phyloP scores from a whole-genome alignment of 331 rosid genomes.

The Spiraea crenata region DNA sequence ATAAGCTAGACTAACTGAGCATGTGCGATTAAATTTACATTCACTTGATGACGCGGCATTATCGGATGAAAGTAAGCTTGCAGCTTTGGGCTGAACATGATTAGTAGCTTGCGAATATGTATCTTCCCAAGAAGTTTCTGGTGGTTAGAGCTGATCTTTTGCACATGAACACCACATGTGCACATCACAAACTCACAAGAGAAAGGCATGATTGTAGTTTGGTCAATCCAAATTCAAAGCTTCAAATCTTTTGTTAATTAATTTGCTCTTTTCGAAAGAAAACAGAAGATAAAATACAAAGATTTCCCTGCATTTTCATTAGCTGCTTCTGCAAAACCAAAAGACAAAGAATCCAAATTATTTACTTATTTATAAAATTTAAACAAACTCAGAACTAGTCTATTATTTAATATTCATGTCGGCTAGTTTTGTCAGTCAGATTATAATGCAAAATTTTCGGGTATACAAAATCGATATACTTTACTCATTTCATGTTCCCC shows the following conservation, averaged over 20 bases:
- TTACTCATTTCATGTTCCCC: conserved; percentile 14
- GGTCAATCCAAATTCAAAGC: conserved; percentile 32
- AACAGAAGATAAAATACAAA: conserved; percentile 2
- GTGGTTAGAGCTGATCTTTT: conserved; percentile 1
- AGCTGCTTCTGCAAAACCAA: conserved; percentile 1
- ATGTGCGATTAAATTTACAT: background rate
- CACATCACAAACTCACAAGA: conserved; percentile 7
- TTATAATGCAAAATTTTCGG: conserved; percentile 28
- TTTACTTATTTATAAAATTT: too few relatives aligned
- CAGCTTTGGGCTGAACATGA: background rate
- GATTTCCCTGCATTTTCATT: background rate
- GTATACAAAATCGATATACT: conserved; percentile 25
- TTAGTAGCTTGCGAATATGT: background rate
- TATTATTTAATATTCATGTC: conserved; percentile 21
- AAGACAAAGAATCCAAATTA: background rate
- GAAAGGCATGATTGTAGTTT: conserved; percentile 25
- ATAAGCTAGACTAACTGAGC: too few relatives aligned
- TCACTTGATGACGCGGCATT: background rate
- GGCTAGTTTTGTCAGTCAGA: conserved; percentile 19
- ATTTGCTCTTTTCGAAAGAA: background rate
- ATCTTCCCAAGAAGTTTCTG: conserved; percentile 13
- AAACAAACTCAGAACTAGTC: background rate
- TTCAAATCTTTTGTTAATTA: background rate
- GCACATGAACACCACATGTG: conserved; percentile 59
- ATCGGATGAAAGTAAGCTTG: background rate